phyloP scores from a whole-genome alignment of 495 filamentous ascomycete genomes.

The Friedmanniomyces simplex region DNA sequence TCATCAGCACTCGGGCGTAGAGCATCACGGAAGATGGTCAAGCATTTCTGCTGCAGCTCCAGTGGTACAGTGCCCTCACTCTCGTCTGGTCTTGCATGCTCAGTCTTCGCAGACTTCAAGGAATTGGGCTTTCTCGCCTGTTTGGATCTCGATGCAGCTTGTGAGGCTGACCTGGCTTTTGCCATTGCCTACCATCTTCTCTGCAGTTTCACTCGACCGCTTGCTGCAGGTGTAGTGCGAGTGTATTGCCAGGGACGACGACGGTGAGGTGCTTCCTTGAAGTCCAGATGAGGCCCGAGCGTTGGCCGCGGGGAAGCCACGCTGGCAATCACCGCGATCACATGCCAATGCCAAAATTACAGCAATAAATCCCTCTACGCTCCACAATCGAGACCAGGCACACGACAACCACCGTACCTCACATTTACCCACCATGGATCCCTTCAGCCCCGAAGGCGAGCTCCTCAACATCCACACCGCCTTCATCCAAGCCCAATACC shows the following conservation, averaged over 20 bases:
- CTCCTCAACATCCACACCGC: slow-evolving; percentile 90
- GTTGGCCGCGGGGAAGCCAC: slow-evolving; percentile 7
- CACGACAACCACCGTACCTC: not conserved
- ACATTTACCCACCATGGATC: slow-evolving; percentile 58
- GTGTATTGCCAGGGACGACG: too few relatives aligned
- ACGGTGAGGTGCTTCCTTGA: too few relatives aligned
- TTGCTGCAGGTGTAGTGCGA: too few relatives aligned
- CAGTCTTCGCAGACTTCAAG: not conserved
- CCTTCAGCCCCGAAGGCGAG: slow-evolving; percentile 91
- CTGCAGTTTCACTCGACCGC: too few relatives aligned
- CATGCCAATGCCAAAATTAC: not conserved
- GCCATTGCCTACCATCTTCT: not conserved
- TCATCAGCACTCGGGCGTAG: slow-evolving; percentile 45
- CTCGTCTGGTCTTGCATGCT: not conserved
- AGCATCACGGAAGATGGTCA: slow-evolving; percentile 64
- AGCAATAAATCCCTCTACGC: too few relatives aligned
- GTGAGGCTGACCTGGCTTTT: not conserved
- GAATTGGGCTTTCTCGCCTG: not conserved
- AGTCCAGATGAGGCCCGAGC: too few relatives aligned
- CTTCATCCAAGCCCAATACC: slow-evolving; percentile 89
- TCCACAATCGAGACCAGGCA: not conserved
- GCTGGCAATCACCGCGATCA: not conserved
- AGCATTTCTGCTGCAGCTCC: slow-evolving; percentile 57
- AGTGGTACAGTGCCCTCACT: slow-evolving; percentile 8
- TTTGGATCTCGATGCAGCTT: not conserved